Conservation (phyloP, 1,139 yeast species). For the Candida sp. region DNA sequence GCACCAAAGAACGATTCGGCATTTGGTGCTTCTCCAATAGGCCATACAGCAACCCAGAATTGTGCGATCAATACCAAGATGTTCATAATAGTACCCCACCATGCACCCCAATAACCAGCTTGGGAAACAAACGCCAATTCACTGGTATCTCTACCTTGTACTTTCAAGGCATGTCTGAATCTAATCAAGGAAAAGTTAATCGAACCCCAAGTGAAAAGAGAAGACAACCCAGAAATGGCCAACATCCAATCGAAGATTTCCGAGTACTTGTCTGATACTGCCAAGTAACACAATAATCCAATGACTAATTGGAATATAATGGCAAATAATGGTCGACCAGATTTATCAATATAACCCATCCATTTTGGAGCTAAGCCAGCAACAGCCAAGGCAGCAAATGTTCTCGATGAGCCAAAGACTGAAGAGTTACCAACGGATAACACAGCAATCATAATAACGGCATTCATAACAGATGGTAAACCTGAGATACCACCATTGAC, state of each 20-base stretch:
- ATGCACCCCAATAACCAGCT: conserved; percentile 70
- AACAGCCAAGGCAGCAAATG: conserved; percentile 77
- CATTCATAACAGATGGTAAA: conserved; percentile 47
- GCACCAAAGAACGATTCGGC: conserved; percentile 58
- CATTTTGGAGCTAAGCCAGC: conserved; percentile 78
- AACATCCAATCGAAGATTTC: conserved; percentile 77
- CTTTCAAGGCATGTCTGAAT: conserved; percentile 70
- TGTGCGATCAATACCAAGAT: conserved; percentile 70
- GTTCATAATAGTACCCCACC: conserved; percentile 59
- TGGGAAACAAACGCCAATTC: conserved; percentile 72
- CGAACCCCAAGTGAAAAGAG: conserved; percentile 83
- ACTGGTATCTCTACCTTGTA: conserved; percentile 58
- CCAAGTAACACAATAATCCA: conserved; percentile 72
- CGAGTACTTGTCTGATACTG: conserved; percentile 63
- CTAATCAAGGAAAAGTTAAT: conserved; percentile 75
- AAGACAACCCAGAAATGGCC: conserved; percentile 80
- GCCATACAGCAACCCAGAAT: conserved; percentile 76
- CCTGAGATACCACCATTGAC: conserved; percentile 40
- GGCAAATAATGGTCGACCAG: conserved; percentile 73
- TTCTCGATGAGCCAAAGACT: conserved; percentile 75
- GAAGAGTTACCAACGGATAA: conserved; percentile 52
- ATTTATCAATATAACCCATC: conserved; percentile 69
- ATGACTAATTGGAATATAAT: conserved; percentile 51
- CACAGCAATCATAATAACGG: conserved; percentile 44
- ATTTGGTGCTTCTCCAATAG: conserved; percentile 55